Conservation (phyloP, 2,329 filamentous ascomycete species). For the Colletotrichum australisinense region DNA sequence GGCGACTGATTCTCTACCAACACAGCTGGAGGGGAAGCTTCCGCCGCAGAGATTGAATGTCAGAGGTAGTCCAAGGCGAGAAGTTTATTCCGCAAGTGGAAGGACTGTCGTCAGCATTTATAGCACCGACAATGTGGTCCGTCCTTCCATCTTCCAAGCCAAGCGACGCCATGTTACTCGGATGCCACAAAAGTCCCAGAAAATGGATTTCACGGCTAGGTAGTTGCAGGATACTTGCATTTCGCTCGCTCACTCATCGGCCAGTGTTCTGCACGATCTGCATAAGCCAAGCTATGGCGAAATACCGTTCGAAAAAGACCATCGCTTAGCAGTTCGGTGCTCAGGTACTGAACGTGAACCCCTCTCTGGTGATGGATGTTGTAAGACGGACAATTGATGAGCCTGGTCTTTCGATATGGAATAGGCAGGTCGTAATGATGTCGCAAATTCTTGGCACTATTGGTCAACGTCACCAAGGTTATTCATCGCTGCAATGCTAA, state of each 20-base stretch:
- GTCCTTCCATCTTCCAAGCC: background rate
- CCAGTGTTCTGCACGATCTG: background rate
- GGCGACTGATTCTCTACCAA: background rate
- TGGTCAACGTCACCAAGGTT: background rate
- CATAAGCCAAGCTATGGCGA: constrained; percentile 28
- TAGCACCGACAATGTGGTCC: background rate
- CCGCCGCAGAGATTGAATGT: too few species aligned
- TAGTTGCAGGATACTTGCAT: background rate
- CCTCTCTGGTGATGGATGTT: background rate
- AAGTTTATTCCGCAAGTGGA: background rate
- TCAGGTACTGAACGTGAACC: background rate
- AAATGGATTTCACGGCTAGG: background rate
- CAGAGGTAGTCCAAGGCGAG: background rate
- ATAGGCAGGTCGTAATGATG: constrained; percentile 23
- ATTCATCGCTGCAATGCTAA: background rate
- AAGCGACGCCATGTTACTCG: background rate
- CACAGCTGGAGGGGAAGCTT: background rate
- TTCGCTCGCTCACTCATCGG: background rate
- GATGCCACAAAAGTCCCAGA: constrained; percentile 11
- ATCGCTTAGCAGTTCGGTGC: background rate
- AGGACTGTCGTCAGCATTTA: background rate
- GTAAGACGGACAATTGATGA: background rate
- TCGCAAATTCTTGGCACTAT: constrained; percentile 18
- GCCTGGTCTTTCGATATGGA: background rate
- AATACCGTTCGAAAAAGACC: constrained; percentile 22